A percentile compares a stretch with the other conserved stretches of the same genome.
Conservation (phyloP, 2,329 filamentous ascomycete genomes). For the Neofusicoccum sp. region DNA sequence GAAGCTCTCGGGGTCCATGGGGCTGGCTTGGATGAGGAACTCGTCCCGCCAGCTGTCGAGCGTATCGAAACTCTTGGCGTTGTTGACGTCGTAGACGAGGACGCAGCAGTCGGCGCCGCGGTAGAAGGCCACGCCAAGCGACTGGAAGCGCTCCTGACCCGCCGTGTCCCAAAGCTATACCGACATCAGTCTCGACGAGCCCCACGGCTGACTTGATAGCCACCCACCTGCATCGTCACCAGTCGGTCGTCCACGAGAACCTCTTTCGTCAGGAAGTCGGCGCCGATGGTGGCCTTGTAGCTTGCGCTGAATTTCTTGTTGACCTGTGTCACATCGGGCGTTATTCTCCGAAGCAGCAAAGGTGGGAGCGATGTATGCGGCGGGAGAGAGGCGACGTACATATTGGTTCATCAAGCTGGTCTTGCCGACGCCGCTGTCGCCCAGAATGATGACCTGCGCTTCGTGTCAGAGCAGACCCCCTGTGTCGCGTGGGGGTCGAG, state of each 20-base stretch:
- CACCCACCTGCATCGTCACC: slow-evolving; percentile 90
- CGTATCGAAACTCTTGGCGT: slow-evolving; percentile 97
- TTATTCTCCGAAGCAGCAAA: not conserved
- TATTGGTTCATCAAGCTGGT: slow-evolving; percentile 99
- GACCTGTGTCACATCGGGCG: slow-evolving; percentile 61
- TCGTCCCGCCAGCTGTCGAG: slow-evolving; percentile 98
- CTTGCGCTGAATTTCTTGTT: slow-evolving; percentile 99
- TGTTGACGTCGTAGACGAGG: slow-evolving; percentile 97
- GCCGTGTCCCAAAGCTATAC: slow-evolving; percentile 93
- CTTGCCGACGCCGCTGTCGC: slow-evolving; percentile 98
- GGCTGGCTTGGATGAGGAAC: slow-evolving; percentile 95
- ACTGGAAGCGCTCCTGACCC: slow-evolving; percentile 96
- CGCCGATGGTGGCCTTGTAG: slow-evolving; percentile 99
- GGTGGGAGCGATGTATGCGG: not conserved
- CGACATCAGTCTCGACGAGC: slow-evolving; percentile 24
- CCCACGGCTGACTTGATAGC: not conserved
- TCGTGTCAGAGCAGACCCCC: slow-evolving; percentile 21
- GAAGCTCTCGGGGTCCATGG: slow-evolving; percentile 94
- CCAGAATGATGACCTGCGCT: slow-evolving; percentile 90
- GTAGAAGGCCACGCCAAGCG: slow-evolving; percentile 95
- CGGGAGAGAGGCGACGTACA: slow-evolving; percentile 58
- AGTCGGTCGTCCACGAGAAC: slow-evolving; percentile 94
- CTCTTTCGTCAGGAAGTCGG: slow-evolving; percentile 97
- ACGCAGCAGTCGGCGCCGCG: slow-evolving; percentile 97
- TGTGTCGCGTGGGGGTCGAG: slow-evolving; percentile 18